Percentiles rank a stretch among this genome's conserved stretches.
phyloP scores from a whole-genome alignment of 75 land plant species.

The Chamaecyparis obtusa region DNA sequence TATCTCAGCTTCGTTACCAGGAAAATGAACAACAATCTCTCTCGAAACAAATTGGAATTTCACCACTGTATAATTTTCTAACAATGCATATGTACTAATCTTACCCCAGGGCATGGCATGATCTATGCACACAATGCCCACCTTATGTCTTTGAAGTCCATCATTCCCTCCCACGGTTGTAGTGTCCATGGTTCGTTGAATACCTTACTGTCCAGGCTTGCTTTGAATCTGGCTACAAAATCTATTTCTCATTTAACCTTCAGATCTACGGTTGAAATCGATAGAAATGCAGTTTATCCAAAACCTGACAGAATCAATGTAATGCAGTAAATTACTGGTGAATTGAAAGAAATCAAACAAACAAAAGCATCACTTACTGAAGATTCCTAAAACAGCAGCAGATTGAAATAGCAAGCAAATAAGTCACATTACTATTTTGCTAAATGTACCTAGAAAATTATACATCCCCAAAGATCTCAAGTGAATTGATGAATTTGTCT shows the following conservation, averaged over 20 bases:
- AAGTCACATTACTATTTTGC: not conserved
- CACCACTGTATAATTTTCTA: not conserved
- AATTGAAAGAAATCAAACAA: not conserved
- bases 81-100: not conserved
- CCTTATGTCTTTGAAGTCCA: not conserved
- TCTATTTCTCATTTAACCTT: not conserved
- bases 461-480: not conserved
- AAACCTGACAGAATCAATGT: not conserved
- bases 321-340: not conserved
- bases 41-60: not conserved
- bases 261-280: too few species aligned
- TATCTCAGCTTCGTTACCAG: not conserved
- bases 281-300: not conserved
- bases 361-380: not conserved
- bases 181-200: not conserved
- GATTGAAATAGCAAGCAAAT: not conserved
- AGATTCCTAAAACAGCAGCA: not conserved
- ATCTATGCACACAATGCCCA: not conserved
- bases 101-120: not conserved
- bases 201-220: not conserved
- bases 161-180: not conserved
- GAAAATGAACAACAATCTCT: too few species aligned
- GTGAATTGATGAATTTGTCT: not conserved
- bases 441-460: not conserved
- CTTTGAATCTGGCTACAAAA: not conserved